Evolutionary conservation across 2,329 filamentous ascomycete genomes (phyloP).

Genomic region (Tolypocladium nubicola): DNA sequence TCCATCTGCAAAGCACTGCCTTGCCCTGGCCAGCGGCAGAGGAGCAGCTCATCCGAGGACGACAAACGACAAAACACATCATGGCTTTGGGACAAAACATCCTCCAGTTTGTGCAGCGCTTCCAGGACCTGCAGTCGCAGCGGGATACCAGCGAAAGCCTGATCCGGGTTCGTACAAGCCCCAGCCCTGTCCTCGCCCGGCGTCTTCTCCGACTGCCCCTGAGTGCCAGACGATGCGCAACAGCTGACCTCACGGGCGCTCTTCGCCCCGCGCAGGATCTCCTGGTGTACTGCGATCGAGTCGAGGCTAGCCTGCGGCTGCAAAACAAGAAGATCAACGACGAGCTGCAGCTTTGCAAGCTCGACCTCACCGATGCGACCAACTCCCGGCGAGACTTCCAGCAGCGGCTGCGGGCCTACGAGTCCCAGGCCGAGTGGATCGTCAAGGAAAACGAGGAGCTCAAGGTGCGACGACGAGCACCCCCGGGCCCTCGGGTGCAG

Average conservation of each 20-base stretch:
- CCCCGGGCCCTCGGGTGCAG: neutral
- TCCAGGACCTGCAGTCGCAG: constrained; percentile 29
- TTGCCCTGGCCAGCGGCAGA: neutral
- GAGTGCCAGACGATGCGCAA: neutral
- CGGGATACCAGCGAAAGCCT: constrained; percentile 31
- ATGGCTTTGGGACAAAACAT: constrained; percentile 19
- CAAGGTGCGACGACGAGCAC: constrained; percentile 25
- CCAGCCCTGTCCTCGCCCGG: neutral
- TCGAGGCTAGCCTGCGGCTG: constrained; percentile 30
- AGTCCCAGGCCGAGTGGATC: constrained; percentile 22
- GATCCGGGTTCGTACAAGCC: constrained; percentile 31
- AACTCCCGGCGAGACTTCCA: constrained; percentile 39
- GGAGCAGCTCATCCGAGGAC: neutral
- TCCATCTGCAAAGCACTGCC: neutral
- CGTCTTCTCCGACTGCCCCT: neutral
- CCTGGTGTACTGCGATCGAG: constrained; percentile 22
- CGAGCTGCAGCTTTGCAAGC: constrained; percentile 30
- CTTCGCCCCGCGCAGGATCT: constrained; percentile 15
- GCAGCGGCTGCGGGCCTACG: constrained; percentile 29
- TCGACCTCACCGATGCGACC: constrained; percentile 41
- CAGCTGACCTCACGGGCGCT: neutral
- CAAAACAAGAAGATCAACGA: constrained; percentile 33
- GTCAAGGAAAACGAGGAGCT: constrained; percentile 29
- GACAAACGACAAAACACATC: neutral
- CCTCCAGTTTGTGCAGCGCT: constrained; percentile 37